Percentiles rank a stretch among this genome's conserved stretches.
Evolutionary conservation across 2,329 filamentous ascomycete genomes (phyloP).

Genomic region (Fusarium sacchari): DNA sequence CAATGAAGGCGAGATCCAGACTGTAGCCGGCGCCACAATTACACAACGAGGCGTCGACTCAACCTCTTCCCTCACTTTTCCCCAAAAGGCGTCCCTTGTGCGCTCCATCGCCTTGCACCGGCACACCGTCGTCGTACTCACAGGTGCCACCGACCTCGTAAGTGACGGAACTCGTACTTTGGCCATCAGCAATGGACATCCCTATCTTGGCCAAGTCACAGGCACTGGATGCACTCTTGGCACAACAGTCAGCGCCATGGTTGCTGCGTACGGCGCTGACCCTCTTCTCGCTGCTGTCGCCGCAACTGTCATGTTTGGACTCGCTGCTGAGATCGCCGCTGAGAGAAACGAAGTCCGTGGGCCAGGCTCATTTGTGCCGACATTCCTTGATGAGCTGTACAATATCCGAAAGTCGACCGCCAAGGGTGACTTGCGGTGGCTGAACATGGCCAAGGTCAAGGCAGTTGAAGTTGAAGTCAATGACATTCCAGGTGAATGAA

Average conservation of each 20-base stretch:
- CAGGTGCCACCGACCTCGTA: slow-evolving; percentile 79
- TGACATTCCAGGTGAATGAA: slow-evolving; percentile 11
- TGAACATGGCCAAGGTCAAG: slow-evolving; percentile 61
- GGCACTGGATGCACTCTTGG: slow-evolving; percentile 89
- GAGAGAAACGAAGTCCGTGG: slow-evolving; percentile 74
- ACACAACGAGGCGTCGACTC: slow-evolving; percentile 87
- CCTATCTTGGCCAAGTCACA: slow-evolving; percentile 74
- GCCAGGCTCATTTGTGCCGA: slow-evolving; percentile 86
- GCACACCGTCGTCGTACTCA: slow-evolving; percentile 82
- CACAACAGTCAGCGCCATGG: slow-evolving; percentile 79
- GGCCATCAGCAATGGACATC: slow-evolving; percentile 80
- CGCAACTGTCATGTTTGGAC: slow-evolving; percentile 79
- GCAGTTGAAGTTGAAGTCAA: slow-evolving; percentile 45
- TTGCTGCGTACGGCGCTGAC: slow-evolving; percentile 71
- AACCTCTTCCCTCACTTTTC: slow-evolving; percentile 64
- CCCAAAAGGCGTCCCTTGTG: slow-evolving; percentile 69
- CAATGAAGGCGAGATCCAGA: slow-evolving; percentile 87
- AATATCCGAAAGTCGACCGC: slow-evolving; percentile 60
- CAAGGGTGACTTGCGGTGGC: slow-evolving; percentile 61
- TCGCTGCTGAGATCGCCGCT: slow-evolving; percentile 75
- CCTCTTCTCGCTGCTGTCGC: slow-evolving; percentile 78
- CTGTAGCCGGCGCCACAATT: slow-evolving; percentile 68
- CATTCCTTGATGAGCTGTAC: slow-evolving; percentile 80
- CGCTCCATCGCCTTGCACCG: slow-evolving; percentile 68
- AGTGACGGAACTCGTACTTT: slow-evolving; percentile 77